These are phyloP conservation scores for Globisporangium perplexum DNA, from an alignment of 352 stramenopile species.

Conservation along the genomic window DNA sequence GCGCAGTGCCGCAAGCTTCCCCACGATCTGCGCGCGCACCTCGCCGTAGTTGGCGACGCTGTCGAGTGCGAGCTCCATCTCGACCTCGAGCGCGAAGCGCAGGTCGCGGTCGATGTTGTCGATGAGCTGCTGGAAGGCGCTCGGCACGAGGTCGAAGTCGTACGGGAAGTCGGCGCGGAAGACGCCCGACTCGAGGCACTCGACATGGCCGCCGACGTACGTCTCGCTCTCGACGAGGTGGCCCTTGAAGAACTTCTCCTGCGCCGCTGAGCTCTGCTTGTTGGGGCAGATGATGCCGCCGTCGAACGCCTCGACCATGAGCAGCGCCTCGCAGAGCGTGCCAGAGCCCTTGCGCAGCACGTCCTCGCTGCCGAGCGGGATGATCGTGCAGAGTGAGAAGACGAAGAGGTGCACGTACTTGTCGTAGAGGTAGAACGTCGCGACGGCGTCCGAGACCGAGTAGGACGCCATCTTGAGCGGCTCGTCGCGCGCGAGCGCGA, in stretches of 20 bases:
- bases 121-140: constrained; percentile 94
- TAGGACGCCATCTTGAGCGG: constrained; percentile 98
- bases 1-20: constrained; percentile 90
- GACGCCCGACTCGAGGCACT: constrained; percentile 97
- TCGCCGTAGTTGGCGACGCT: constrained; percentile 89
- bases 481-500: constrained; percentile 91
- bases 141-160: constrained; percentile 94
- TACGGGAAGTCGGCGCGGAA: constrained; percentile 98
- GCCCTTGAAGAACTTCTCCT: constrained; percentile 86
- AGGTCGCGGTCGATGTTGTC: constrained; percentile 97
- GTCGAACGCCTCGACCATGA: constrained; percentile 98
- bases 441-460: constrained; percentile 99
- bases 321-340: constrained; percentile 97
- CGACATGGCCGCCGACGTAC: constrained; percentile 99
- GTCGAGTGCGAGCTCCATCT: constrained; percentile 84
- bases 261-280: constrained; percentile 90
- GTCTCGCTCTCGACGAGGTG: constrained; percentile 98
- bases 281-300: constrained; percentile 98
- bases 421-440: constrained; percentile 99
- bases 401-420: constrained; percentile 99
- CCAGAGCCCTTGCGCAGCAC: constrained; percentile 95
- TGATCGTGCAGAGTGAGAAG: constrained; percentile 99
- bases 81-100: constrained; percentile 94
- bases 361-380: constrained; percentile 96
- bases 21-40: constrained; percentile 89